A percentile compares a stretch with the other conserved stretches of the same genome.
Evolutionary conservation across 768 basidiomycete genomes (phyloP).

Genomic region (Boletus edulis): DNA sequence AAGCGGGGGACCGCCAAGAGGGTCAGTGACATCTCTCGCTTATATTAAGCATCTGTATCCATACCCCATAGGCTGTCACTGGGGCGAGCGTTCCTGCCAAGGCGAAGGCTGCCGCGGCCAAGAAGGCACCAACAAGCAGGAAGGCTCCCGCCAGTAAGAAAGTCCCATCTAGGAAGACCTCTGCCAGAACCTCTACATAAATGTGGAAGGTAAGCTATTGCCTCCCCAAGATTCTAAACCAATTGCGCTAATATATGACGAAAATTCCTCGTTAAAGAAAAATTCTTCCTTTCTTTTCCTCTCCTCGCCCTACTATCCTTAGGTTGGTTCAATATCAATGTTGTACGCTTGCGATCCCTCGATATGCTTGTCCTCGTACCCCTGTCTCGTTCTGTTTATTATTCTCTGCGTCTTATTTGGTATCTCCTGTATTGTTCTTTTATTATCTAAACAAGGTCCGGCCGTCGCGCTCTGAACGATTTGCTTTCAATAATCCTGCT

Average conservation of each 20-base stretch:
- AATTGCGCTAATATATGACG: not conserved
- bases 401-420: slow-evolving; percentile 26
- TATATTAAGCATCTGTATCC: not conserved
- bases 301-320: slow-evolving; percentile 9
- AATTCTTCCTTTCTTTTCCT: not conserved
- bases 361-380: slow-evolving; percentile 23
- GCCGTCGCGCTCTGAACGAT: not conserved
- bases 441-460: slow-evolving; percentile 14
- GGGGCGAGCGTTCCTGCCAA: slow-evolving; percentile 43
- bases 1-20: slow-evolving; percentile 64
- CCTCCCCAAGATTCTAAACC: not conserved
- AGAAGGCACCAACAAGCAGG: slow-evolving; percentile 32
- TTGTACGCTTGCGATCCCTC: slow-evolving; percentile 30
- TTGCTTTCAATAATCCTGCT: no score
- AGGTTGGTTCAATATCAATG: slow-evolving; percentile 11
- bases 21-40: slow-evolving; percentile 32
- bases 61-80: slow-evolving; percentile 44
- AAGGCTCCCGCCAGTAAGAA: slow-evolving; percentile 27
- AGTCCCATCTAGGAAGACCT: slow-evolving; percentile 16
- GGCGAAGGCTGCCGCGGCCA: slow-evolving; percentile 30
- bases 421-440: slow-evolving; percentile 28
- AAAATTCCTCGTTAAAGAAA: not conserved
- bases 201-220: slow-evolving; percentile 3
- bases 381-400: slow-evolving; percentile 17
- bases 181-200: slow-evolving; percentile 20